Percentiles rank a stretch among this genome's conserved stretches.
These are phyloP conservation scores for Patellaria atrata DNA, from an alignment of 495 filamentous ascomycete genomes.

Conservation along the genomic window DNA sequence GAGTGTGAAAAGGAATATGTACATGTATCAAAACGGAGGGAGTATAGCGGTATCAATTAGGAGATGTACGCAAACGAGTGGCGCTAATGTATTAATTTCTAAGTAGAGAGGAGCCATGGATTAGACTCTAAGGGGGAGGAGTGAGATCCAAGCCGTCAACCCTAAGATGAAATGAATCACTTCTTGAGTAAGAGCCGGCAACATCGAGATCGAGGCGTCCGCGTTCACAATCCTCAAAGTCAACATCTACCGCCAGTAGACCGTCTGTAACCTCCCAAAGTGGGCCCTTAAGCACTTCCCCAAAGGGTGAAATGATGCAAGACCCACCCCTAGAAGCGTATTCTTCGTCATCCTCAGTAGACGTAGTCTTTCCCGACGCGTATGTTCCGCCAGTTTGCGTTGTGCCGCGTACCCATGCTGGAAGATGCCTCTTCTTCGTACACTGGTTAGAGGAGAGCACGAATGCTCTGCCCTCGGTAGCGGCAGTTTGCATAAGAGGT, in stretches of 20 bases:
- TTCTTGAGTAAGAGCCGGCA: constrained; percentile 67
- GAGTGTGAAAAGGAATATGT: no score
- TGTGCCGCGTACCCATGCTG: constrained; percentile 36
- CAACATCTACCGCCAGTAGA: constrained; percentile 36
- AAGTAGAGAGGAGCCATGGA: no score
- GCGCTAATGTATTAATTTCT: no score
- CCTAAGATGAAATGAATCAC: constrained; percentile 64
- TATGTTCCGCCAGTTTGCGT: not conserved
- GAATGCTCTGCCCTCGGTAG: constrained; percentile 66
- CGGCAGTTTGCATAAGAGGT: constrained; percentile 66
- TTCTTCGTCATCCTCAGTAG: constrained; percentile 20
- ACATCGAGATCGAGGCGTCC: constrained; percentile 54
- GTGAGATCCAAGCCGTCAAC: constrained; percentile 62
- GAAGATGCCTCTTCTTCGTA: constrained; percentile 42
- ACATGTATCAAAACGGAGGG: no score
- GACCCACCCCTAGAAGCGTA: constrained; percentile 63
- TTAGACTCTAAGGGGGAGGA: constrained; percentile 56
- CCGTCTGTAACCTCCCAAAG: constrained; percentile 68
- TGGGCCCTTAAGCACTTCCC: constrained; percentile 63
- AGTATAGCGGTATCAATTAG: no score
- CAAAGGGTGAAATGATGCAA: constrained; percentile 65
- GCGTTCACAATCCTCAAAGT: constrained; percentile 50
- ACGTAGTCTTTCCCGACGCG: not conserved
- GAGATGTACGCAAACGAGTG: no score
- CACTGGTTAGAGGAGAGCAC: constrained; percentile 85